phyloP scores from a whole-genome alignment of 2,329 filamentous ascomycete species.

The Epicoccum sorghinum region DNA sequence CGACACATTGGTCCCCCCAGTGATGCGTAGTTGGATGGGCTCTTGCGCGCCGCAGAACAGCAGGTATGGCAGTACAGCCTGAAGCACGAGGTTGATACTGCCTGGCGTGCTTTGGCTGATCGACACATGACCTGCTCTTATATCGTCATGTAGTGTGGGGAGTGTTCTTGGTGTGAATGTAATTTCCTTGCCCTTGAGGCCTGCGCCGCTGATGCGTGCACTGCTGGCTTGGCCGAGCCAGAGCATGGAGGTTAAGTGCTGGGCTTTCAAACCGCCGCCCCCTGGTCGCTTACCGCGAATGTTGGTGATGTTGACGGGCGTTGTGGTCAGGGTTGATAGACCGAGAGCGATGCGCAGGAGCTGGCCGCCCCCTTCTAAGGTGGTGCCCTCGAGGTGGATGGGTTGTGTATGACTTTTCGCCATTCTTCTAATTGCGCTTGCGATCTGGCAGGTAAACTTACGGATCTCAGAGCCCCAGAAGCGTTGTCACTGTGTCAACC shows the following conservation, averaged over 20 bases:
- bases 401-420: conserved; percentile 5
- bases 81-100: conserved; percentile 61
- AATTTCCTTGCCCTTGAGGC: conserved; percentile 51
- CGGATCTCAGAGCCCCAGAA: too few species aligned
- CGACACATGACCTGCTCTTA: conserved; percentile 37
- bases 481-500: not conserved
- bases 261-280: conserved; percentile 62
- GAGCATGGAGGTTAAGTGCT: conserved; percentile 62
- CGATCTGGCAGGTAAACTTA: too few species aligned
- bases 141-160: not conserved
- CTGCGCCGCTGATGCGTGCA: conserved; percentile 51
- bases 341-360: conserved; percentile 63
- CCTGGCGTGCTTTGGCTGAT: conserved; percentile 53
- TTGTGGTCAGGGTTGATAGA: conserved; percentile 59
- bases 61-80: conserved; percentile 65
- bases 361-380: conserved; percentile 67
- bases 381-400: conserved; percentile 58
- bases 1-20: conserved; percentile 64
- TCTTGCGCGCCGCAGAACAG: conserved; percentile 48
- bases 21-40: conserved; percentile 52
- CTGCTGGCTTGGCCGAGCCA: conserved; percentile 59
- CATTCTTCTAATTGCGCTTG: conserved; percentile 4
- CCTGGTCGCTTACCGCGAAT: conserved; percentile 61
- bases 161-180: conserved; percentile 37
- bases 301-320: conserved; percentile 57